Conservation (phyloP, 257 asterid genomes). For the Plantago ovata region DNA sequence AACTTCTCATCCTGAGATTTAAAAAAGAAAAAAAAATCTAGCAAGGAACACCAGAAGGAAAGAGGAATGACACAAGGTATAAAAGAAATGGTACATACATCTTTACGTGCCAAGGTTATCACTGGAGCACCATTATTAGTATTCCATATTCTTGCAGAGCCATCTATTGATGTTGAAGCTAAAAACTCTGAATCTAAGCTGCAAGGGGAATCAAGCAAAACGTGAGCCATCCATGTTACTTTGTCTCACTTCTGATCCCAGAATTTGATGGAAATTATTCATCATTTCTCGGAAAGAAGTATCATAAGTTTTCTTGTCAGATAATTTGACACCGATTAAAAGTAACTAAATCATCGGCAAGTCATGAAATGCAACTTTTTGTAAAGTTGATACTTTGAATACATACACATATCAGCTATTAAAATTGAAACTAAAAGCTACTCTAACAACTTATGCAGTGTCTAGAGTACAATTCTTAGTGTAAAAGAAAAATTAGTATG, state of each 20-base stretch:
- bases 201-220: constrained; percentile 28
- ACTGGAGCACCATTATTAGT: constrained; percentile 79
- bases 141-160: constrained; percentile 94
- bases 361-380: no score
- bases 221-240: neutral
- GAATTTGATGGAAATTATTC: no score
- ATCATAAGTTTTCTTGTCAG: no score
- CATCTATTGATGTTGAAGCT: constrained; percentile 94
- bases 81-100: constrained; percentile 50
- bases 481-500: no score
- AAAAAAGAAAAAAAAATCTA: constrained; percentile 16
- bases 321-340: no score
- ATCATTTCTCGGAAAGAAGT: no score
- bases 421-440: no score
- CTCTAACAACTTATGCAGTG: no score
- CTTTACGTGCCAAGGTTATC: constrained; percentile 57
- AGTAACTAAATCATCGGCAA: constrained; percentile 10
- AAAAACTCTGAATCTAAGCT: constrained; percentile 91
- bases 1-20: constrained; percentile 77
- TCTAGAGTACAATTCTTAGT: no score
- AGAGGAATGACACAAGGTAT: constrained; percentile 7
- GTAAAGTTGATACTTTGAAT: no score
- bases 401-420: no score
- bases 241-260: no score
- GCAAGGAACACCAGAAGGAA: constrained; percentile 17